phyloP scores from a whole-genome alignment of 257 asterid genomes.

The Solanum sitiens region DNA sequence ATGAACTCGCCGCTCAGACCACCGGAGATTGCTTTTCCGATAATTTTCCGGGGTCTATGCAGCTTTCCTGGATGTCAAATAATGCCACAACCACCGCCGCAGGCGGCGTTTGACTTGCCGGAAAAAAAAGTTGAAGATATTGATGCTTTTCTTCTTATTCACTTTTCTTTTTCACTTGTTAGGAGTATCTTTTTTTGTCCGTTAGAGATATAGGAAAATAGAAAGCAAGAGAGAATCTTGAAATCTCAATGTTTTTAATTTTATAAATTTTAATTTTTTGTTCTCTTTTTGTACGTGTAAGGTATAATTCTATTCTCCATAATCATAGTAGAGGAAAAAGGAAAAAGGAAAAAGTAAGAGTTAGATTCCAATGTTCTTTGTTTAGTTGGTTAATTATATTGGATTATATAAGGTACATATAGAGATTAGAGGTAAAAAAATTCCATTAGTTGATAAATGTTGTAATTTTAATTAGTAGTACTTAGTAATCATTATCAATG shows the following conservation, averaged over 20 bases:
- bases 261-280: not conserved
- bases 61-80: conserved; percentile 44
- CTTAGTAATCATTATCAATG: not conserved
- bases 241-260: conserved; percentile 7
- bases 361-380: conserved; percentile 8
- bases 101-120: conserved; percentile 47
- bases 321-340: conserved; percentile 2
- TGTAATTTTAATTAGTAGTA: not conserved
- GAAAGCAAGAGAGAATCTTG: conserved; percentile 35
- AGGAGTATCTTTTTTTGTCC: conserved; percentile 38
- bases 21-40: conserved; percentile 22
- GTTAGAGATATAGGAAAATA: conserved; percentile 22
- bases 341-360: conserved; percentile 8
- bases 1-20: conserved; percentile 33
- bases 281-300: conserved; percentile 8
- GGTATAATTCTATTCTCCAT: conserved; percentile 10
- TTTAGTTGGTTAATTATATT: not conserved
- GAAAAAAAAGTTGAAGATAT: not conserved
- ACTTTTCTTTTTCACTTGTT: conserved; percentile 32
- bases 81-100: conserved; percentile 43
- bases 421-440: not conserved
- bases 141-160: conserved; percentile 56
- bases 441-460: not conserved
- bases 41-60: conserved; percentile 18
- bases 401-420: not conserved